Conservation (phyloP, 371 early-diverging fungal species). For the Rhizopus sp. region DNA sequence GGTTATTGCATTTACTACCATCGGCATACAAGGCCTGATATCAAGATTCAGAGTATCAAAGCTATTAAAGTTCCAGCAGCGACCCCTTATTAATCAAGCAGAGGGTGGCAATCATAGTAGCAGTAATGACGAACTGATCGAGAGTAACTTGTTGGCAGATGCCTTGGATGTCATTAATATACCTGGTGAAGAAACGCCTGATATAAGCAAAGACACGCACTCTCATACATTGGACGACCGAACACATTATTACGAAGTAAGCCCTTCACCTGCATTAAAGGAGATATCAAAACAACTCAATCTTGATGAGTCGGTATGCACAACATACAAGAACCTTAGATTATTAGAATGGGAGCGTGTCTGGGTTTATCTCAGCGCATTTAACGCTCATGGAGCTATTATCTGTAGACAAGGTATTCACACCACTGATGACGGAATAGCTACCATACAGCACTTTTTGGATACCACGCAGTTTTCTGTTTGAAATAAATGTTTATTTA, state of each 20-base stretch:
- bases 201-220: background rate
- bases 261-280: slow-evolving; percentile 15
- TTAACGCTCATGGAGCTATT: slow-evolving; percentile 65
- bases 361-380: slow-evolving; percentile 42
- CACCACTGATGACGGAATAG: slow-evolving; percentile 31
- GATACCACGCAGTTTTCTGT: slow-evolving; percentile 27
- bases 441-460: slow-evolving; percentile 51
- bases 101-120: background rate
- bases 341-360: slow-evolving; percentile 52
- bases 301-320: slow-evolving; percentile 13
- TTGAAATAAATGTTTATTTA: slow-evolving; percentile 13
- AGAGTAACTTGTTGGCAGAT: slow-evolving; percentile 17
- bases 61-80: slow-evolving; percentile 9
- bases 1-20: slow-evolving; percentile 12
- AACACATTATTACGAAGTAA: slow-evolving; percentile 1
- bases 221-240: background rate
- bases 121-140: slow-evolving; percentile 2
- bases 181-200: slow-evolving; percentile 5
- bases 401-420: slow-evolving; percentile 45
- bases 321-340: slow-evolving; percentile 35
- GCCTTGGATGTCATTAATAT: slow-evolving; percentile 23
- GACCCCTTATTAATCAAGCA: background rate
- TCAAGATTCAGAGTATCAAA: slow-evolving; percentile 31
- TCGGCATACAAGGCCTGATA: slow-evolving; percentile 32
- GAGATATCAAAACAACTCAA: slow-evolving; percentile 9